Base-by-base conservation (phyloP, 1,284 basidiomycete species). In the Gymnopus androsaceus region DNA sequence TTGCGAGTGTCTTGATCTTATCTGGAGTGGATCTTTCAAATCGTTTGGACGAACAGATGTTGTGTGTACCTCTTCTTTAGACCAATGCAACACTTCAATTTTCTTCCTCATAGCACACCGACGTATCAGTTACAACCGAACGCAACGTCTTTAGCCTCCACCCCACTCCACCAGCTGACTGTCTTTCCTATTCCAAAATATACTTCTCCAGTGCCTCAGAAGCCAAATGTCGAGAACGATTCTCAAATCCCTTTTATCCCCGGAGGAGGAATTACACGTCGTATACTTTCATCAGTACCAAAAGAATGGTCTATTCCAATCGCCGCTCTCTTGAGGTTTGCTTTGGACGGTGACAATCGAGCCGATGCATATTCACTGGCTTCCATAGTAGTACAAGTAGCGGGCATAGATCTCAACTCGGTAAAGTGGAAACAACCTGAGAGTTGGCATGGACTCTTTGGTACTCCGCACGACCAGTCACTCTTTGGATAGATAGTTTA, bases 311-410 rank as follows among this genome's bases (percentile, higher is more conserved):
- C 77, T 41, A 79, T 83, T 28, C 83, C 84, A 17, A 80, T 77
- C 0, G 77, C 76, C 0, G 73, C 77, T 21, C 66, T 90, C 7
- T 69, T 90, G 41, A 85, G 88, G 55, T 90, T 87, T 60, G 85
- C 81, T 3, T 71, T 87, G 60, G 90, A 93, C 66, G 91, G 90
- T 2, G 91, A 93, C 66, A 93, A 93, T 64, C 75, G 86, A 54
- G 76, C 69, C 12, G 90, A 93, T 66, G 90, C 90, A 0, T 72
- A 77, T 14, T 70, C 85, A 19, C 73, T 91, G 23, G 87, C 89
- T 1, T 71, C 72, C 2, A 78, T 79, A 8, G 75, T 81, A 2
- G 71, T 79, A 31, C 79, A 78, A 54, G 71, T 82, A 0, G 58
- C 88, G n/a, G 75, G 69, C 3, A 59, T 72, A 11, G 72, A 77